phyloP scores from a whole-genome alignment of 371 early-diverging fungal genomes.

The Phascolomyces articulosus region DNA sequence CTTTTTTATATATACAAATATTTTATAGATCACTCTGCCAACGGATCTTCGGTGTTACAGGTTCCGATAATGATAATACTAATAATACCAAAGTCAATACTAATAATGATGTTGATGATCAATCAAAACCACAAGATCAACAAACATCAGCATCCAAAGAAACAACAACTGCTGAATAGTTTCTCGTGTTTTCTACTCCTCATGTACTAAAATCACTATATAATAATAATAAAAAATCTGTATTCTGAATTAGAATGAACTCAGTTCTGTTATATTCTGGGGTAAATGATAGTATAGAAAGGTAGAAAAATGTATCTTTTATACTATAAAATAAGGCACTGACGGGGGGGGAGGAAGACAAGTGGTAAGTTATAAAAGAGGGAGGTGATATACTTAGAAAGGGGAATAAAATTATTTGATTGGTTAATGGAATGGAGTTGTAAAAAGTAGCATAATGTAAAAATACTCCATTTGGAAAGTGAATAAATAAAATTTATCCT shows the following conservation, averaged over 20 bases:
- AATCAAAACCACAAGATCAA: not conserved
- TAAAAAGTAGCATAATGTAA: not conserved
- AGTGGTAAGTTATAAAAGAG: not conserved
- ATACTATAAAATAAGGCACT: no score
- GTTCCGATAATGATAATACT: constrained; percentile 38
- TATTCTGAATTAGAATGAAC: no score
- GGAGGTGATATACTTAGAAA: not conserved
- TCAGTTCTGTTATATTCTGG: no score
- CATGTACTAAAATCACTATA: no score
- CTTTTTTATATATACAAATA: not conserved
- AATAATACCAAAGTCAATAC: constrained; percentile 8
- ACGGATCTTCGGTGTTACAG: constrained; percentile 41
- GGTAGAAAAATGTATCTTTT: no score
- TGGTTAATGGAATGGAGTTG: not conserved
- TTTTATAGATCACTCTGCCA: constrained; percentile 36
- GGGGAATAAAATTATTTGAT: not conserved
- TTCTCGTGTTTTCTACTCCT: not conserved
- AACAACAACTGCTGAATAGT: not conserved
- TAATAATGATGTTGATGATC: not conserved
- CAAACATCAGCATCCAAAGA: not conserved
- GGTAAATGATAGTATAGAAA: no score
- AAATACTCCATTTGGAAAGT: constrained; percentile 13
- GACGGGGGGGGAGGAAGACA: no score
- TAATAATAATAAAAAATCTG: no score
- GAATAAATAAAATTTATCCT: constrained; percentile 4